Evolutionary conservation across 2,329 filamentous ascomycete species (phyloP).

Genomic region (Hymenoscyphus fraxineus): DNA sequence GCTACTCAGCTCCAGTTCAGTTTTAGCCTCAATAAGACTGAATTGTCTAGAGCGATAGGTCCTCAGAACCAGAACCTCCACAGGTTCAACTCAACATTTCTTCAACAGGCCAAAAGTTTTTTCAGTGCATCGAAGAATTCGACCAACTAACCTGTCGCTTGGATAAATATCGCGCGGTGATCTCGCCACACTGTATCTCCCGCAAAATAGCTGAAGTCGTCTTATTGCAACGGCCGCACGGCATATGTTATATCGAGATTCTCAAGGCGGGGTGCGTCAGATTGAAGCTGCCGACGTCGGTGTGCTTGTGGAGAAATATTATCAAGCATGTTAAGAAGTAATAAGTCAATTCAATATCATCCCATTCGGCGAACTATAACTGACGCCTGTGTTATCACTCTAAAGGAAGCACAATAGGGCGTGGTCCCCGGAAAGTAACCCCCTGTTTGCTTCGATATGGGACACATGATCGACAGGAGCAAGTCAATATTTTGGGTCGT

Average conservation of each 20-base stretch:
- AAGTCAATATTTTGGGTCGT: background rate
- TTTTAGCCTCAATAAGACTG: conserved; percentile 4
- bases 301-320: conserved; percentile 1
- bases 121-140: background rate
- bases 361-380: background rate
- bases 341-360: background rate
- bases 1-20: background rate
- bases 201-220: conserved; percentile 6
- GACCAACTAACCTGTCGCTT: conserved; percentile 10
- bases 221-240: conserved; percentile 9
- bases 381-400: background rate
- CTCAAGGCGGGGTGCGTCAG: conserved; percentile 9
- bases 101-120: background rate
- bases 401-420: conserved; percentile 7
- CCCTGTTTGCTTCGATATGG: background rate
- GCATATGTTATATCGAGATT: conserved; percentile 12
- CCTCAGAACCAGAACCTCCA: background rate
- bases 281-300: conserved; percentile 9
- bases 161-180: conserved; percentile 8
- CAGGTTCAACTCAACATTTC: background rate
- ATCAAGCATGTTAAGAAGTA: background rate
- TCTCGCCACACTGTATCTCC: conserved; percentile 8
- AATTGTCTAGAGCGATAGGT: background rate
- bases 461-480: conserved; percentile 3
- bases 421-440: background rate